phyloP scores from a whole-genome alignment of 257 asterid species.

The Nicotiana undulata region DNA sequence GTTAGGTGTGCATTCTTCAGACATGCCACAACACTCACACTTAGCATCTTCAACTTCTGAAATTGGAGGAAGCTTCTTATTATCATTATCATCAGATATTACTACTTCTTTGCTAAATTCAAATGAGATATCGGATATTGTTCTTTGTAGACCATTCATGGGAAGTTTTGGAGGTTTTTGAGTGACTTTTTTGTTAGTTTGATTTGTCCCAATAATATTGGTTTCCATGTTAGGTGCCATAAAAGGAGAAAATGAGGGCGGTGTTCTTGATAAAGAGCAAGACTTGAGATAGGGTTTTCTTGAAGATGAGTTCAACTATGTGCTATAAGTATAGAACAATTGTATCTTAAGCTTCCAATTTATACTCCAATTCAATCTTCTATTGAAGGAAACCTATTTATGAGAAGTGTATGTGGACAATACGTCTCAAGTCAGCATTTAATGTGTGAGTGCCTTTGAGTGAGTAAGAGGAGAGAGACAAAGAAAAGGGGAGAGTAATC shows the following conservation, averaged over 20 bases:
- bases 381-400: not conserved
- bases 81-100: not conserved
- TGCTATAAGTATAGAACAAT: not conserved
- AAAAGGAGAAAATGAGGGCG: not conserved
- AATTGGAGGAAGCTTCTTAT: constrained; percentile 30
- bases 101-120: constrained; percentile 29
- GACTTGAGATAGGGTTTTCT: not conserved
- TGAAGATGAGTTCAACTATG: not conserved
- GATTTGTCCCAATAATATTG: not conserved
- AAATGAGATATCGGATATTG: constrained; percentile 69
- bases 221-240: constrained; percentile 2
- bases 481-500: not conserved
- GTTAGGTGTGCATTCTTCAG: constrained; percentile 72
- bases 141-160: constrained; percentile 50
- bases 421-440: not conserved
- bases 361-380: constrained; percentile 15
- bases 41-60: constrained; percentile 77
- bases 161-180: constrained; percentile 48
- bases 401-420: constrained; percentile 22
- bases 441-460: constrained; percentile 12
- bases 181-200: not conserved
- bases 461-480: not conserved
- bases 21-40: constrained; percentile 97
- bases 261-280: not conserved
- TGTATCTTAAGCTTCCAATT: constrained; percentile 17